A percentile compares a stretch with the other conserved stretches of the same genome.
These are phyloP conservation scores for Mucor piriformis DNA, from an alignment of 371 early-diverging fungal species.

Conservation along the genomic window DNA sequence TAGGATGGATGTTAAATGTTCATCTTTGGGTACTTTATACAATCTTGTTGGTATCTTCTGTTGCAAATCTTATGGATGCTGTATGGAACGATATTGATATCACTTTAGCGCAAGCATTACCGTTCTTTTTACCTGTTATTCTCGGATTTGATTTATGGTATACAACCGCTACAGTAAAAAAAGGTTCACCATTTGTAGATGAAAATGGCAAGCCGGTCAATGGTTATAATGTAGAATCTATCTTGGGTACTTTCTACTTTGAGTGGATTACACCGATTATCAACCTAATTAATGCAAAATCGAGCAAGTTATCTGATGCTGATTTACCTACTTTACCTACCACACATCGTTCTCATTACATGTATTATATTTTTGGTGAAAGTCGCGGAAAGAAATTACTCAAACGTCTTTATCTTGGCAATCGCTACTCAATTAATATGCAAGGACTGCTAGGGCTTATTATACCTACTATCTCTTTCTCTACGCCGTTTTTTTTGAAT, in stretches of 20 bases:
- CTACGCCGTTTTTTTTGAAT: slow-evolving; percentile 40
- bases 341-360: slow-evolving; percentile 28
- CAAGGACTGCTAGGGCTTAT: slow-evolving; percentile 29
- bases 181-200: slow-evolving; percentile 40
- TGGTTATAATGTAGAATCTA: slow-evolving; percentile 18
- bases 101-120: slow-evolving; percentile 5
- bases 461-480: slow-evolving; percentile 32
- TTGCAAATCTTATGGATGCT: neutral
- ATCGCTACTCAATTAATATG: slow-evolving; percentile 22
- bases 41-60: slow-evolving; percentile 7
- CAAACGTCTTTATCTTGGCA: slow-evolving; percentile 29
- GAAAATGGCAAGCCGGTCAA: slow-evolving; percentile 27
- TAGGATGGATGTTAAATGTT: slow-evolving; percentile 36
- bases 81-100: neutral
- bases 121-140: slow-evolving; percentile 13
- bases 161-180: slow-evolving; percentile 25
- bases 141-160: slow-evolving; percentile 27
- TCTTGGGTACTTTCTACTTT: slow-evolving; percentile 27
- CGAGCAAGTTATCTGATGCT: slow-evolving; percentile 23
- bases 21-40: slow-evolving; percentile 35
- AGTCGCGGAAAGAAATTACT: slow-evolving; percentile 21
- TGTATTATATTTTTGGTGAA: slow-evolving; percentile 30
- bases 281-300: slow-evolving; percentile 21
- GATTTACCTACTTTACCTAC: slow-evolving; percentile 38
- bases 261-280: slow-evolving; percentile 33